Evolutionary conservation across 352 stramenopile genomes (phyloP).

Genomic region (Phytophthora tubulina): DNA sequence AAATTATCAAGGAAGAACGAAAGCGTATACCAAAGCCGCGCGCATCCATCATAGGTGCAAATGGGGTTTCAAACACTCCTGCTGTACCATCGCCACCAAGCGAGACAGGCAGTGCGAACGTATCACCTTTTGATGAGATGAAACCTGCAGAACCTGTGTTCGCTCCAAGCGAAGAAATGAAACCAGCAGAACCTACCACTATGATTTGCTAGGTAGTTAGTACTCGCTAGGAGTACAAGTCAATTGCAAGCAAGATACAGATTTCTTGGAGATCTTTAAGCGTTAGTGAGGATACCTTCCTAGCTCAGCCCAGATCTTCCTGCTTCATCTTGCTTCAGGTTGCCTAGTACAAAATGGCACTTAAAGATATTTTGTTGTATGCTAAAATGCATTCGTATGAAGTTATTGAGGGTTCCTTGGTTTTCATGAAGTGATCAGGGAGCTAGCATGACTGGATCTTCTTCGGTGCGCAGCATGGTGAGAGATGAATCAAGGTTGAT

Average conservation of each 20-base stretch:
- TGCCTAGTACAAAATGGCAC: too few relatives aligned
- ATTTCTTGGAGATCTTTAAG: too few relatives aligned
- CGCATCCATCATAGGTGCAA: slow-evolving; percentile 27
- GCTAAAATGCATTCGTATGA: slow-evolving; percentile 1
- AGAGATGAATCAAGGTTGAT: slow-evolving; percentile 80
- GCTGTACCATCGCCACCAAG: background rate
- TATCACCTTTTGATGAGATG: slow-evolving; percentile 9
- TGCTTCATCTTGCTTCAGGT: too few relatives aligned
- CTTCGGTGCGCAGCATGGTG: slow-evolving; percentile 62
- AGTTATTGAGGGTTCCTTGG: background rate
- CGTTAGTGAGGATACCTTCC: too few relatives aligned
- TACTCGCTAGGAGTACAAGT: too few relatives aligned
- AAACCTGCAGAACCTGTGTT: slow-evolving; percentile 16
- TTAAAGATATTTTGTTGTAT: background rate
- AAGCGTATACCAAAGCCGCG: slow-evolving; percentile 59
- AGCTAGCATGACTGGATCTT: slow-evolving; percentile 51
- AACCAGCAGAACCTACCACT: slow-evolving; percentile 16
- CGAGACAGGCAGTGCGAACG: background rate
- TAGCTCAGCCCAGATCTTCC: too few relatives aligned
- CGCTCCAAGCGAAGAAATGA: slow-evolving; percentile 18
- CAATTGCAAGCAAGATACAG: too few relatives aligned
- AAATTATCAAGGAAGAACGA: slow-evolving; percentile 56
- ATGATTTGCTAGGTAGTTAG: slow-evolving; percentile 23
- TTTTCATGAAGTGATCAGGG: slow-evolving; percentile 12
- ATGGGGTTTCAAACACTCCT: slow-evolving; percentile 11